Conservation (phyloP, 768 basidiomycete species). For the Leccinum pellstonianum region DNA sequence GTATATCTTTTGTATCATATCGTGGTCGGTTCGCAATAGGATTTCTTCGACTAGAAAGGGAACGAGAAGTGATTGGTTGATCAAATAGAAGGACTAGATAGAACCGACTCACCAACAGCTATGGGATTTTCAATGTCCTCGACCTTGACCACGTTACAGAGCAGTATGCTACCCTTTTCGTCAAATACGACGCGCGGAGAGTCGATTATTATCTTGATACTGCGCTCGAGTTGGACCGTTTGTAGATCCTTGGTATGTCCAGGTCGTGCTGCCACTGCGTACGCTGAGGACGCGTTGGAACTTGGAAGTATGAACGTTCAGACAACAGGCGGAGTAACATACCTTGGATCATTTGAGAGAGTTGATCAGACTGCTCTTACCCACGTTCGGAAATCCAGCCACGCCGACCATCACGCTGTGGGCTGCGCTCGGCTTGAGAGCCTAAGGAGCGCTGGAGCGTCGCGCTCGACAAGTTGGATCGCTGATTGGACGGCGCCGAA, state of each 20-base stretch:
- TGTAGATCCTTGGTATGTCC: slow-evolving; percentile 71
- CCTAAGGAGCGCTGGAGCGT: slow-evolving; percentile 75
- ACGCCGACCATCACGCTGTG: slow-evolving; percentile 84
- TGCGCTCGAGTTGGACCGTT: slow-evolving; percentile 88
- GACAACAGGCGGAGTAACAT: background rate
- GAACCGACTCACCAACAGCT: no score
- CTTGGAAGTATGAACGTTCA: background rate
- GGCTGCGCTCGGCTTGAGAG: slow-evolving; percentile 61
- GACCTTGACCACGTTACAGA: no score
- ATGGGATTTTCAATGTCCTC: no score
- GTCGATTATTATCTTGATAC: slow-evolving; percentile 48
- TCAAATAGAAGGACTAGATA: no score
- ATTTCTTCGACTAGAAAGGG: no score
- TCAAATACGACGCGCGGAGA: no score
- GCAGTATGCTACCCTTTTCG: no score
- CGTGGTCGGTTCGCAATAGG: no score
- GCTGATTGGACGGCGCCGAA: slow-evolving; percentile 50
- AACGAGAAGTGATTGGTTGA: no score
- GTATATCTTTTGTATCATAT: no score
- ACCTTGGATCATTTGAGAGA: slow-evolving; percentile 84
- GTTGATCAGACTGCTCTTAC: slow-evolving; percentile 87
- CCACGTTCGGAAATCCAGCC: slow-evolving; percentile 98
- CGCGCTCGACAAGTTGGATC: slow-evolving; percentile 74
- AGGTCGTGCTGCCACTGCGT: no score
- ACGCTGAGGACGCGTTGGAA: no score